phyloP scores from a whole-genome alignment of 2,329 filamentous ascomycete genomes.

The Talaromyces verruculosus region DNA sequence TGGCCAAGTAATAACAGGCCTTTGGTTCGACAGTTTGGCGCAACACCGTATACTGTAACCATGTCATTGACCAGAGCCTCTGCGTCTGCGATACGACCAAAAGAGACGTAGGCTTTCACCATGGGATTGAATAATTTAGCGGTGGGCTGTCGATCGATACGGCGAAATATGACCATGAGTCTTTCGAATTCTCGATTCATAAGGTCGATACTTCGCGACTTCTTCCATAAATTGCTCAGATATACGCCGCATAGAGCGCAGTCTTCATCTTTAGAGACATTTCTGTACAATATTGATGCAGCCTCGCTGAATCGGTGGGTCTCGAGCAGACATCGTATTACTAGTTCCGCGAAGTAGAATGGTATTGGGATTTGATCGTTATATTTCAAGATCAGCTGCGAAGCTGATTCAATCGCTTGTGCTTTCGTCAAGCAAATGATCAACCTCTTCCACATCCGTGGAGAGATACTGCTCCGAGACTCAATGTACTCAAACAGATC shows the following conservation, averaged over 20 bases:
- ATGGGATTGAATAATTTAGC: conserved; percentile 44
- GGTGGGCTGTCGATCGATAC: conserved; percentile 34
- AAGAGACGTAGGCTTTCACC: conserved; percentile 41
- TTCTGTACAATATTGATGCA: conserved; percentile 37
- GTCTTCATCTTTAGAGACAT: conserved; percentile 34
- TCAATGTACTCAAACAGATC: conserved; percentile 39
- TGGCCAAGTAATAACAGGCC: conserved; percentile 40
- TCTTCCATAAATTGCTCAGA: conserved; percentile 42
- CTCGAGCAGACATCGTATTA: conserved; percentile 40
- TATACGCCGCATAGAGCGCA: conserved; percentile 40
- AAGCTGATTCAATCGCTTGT: conserved; percentile 39
- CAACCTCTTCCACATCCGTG: conserved; percentile 39
- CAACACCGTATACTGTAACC: conserved; percentile 31
- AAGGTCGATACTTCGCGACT: conserved; percentile 39
- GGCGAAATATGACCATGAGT: conserved; percentile 30
- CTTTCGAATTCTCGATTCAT: conserved; percentile 37
- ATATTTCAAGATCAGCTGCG: conserved; percentile 34
- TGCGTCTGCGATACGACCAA: conserved; percentile 37
- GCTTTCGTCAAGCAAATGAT: conserved; percentile 38
- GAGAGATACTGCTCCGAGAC: conserved; percentile 33
- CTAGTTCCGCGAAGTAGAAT: conserved; percentile 34
- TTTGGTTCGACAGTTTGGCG: conserved; percentile 36
- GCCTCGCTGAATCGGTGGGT: conserved; percentile 39
- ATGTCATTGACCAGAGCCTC: conserved; percentile 40
- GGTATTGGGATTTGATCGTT: conserved; percentile 33